phyloP scores from a whole-genome alignment of 805 yeast genomes.

The Saccharomycopsis synnaedendra region DNA sequence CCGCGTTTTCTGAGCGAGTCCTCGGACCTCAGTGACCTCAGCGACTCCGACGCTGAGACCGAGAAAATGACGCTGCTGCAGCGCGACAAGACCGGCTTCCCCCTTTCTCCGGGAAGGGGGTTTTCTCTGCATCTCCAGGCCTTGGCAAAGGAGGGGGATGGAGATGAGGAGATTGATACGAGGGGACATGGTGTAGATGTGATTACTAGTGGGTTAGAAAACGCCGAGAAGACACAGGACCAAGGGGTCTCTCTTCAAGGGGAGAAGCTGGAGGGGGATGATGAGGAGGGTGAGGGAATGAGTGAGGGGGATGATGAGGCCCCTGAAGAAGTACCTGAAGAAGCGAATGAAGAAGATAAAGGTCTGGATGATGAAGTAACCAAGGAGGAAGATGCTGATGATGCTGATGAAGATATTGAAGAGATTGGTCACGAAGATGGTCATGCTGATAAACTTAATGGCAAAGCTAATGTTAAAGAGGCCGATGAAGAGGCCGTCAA shows the following conservation, averaged over 20 bases:
- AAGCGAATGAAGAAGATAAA: not conserved
- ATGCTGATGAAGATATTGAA: slow-evolving; percentile 7
- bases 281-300: not conserved
- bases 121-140: slow-evolving; percentile 14
- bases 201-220: not conserved
- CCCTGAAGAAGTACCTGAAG: not conserved
- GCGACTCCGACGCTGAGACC: slow-evolving; percentile 80
- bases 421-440: slow-evolving; percentile 15
- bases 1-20: slow-evolving; percentile 11
- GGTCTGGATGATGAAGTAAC: not conserved
- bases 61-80: slow-evolving; percentile 58
- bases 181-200: not conserved
- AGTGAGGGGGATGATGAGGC: not conserved
- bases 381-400: slow-evolving; percentile 5
- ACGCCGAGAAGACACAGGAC: not conserved
- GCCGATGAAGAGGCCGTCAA: slow-evolving; percentile 1
- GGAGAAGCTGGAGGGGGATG: not conserved
- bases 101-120: slow-evolving; percentile 27
- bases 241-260: not conserved
- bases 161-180: slow-evolving; percentile 1
- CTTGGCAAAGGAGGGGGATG: slow-evolving; percentile 23
- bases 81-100: slow-evolving; percentile 24
- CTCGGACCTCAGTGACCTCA: slow-evolving; percentile 42
- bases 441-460: slow-evolving; percentile 17
- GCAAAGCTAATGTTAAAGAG: slow-evolving; percentile 12